These are phyloP conservation scores for Rhizophagus sp. DNA, from an alignment of 192 early-diverging fungal genomes.

Conservation along the genomic window DNA sequence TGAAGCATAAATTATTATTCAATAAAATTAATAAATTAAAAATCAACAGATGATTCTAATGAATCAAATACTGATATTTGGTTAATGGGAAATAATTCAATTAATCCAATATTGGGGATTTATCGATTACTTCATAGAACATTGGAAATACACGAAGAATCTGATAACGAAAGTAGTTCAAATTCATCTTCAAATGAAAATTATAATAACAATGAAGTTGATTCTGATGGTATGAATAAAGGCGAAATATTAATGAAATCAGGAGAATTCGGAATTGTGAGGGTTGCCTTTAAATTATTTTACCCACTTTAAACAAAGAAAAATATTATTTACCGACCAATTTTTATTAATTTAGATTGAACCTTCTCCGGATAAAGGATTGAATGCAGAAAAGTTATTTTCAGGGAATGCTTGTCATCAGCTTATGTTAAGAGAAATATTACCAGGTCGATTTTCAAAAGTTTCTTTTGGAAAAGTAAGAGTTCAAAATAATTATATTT, in stretches of 20 bases:
- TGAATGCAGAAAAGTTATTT: background rate
- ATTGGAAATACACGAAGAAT: background rate
- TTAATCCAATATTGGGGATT: background rate
- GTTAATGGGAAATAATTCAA: background rate
- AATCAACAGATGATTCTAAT: background rate
- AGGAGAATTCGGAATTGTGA: background rate
- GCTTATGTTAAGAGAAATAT: background rate
- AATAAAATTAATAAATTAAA: background rate
- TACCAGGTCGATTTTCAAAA: background rate
- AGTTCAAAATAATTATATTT: background rate
- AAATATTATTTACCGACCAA: background rate
- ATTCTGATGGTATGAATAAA: background rate
- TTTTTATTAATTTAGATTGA: background rate
- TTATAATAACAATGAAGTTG: background rate
- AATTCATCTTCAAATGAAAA: background rate
- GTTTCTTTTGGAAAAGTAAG: background rate
- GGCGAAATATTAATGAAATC: background rate
- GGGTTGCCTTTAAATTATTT: background rate
- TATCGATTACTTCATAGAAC: background rate
- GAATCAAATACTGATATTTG: background rate
- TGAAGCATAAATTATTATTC: background rate
- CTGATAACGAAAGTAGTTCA: background rate
- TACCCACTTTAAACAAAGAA: background rate
- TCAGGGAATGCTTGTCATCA: background rate
- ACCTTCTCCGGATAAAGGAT: background rate